Percentiles rank a stretch among this genome's conserved stretches.
Evolutionary conservation across 768 basidiomycete species (phyloP).

Genomic region (Hirschioporus abietinus): DNA sequence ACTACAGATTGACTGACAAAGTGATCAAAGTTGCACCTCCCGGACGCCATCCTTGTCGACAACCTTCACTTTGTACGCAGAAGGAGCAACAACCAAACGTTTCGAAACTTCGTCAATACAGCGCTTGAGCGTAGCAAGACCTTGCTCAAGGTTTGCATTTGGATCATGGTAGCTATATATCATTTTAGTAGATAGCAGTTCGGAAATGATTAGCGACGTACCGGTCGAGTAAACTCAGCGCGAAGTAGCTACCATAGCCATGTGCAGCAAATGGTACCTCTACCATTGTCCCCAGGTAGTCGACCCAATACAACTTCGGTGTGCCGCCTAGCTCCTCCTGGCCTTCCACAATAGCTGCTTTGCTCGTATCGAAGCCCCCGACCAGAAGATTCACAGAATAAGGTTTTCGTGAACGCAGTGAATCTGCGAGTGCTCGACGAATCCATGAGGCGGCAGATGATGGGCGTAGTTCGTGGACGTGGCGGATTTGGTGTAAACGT

Average conservation of each 20-base stretch:
- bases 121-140: slow-evolving; percentile 73
- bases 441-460: slow-evolving; percentile 94
- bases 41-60: slow-evolving; percentile 90
- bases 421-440: slow-evolving; percentile 82
- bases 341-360: slow-evolving; percentile 16
- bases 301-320: slow-evolving; percentile 91
- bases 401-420: slow-evolving; percentile 79
- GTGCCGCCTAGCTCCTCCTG: slow-evolving; percentile 23
- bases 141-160: slow-evolving; percentile 79
- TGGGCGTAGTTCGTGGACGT: slow-evolving; percentile 85
- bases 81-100: slow-evolving; percentile 73
- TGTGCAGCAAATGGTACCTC: slow-evolving; percentile 92
- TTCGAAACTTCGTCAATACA: slow-evolving; percentile 88
- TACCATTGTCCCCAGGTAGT: slow-evolving; percentile 88
- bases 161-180: slow-evolving; percentile 80
- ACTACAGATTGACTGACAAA: background rate
- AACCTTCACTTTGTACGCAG: slow-evolving; percentile 82
- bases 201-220: slow-evolving; percentile 25
- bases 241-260: slow-evolving; percentile 93
- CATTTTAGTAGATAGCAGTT: slow-evolving; percentile 6
- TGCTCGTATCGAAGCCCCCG: slow-evolving; percentile 85
- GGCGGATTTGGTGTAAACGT: slow-evolving; percentile 92
- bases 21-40: slow-evolving; percentile 63
- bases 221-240: slow-evolving; percentile 88
- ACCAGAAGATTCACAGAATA: slow-evolving; percentile 92